Evolutionary conservation across 2,329 filamentous ascomycete genomes (phyloP).

Genomic region (Ilyonectria destructans): DNA sequence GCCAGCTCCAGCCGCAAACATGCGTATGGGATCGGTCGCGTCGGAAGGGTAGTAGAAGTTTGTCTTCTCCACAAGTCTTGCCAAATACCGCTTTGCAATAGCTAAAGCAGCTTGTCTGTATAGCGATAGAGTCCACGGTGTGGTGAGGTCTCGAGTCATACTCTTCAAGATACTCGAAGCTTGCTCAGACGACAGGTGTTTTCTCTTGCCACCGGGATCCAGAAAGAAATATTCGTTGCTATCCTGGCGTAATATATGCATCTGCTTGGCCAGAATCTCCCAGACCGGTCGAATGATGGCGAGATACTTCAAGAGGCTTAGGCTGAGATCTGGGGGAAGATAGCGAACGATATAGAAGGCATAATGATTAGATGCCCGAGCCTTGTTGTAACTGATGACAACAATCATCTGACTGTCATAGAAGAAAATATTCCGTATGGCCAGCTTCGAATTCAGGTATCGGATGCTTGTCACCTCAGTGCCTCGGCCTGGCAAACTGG

Average conservation of each 20-base stretch:
- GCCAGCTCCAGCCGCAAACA: not conserved
- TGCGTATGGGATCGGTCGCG: not conserved
- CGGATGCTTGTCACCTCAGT: conserved; percentile 8
- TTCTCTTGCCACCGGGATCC: not conserved
- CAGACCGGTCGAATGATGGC: not conserved
- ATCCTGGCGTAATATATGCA: not conserved
- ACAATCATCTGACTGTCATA: conserved; percentile 1
- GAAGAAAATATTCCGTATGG: conserved; percentile 15
- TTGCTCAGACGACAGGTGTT: not conserved
- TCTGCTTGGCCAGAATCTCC: conserved; percentile 1
- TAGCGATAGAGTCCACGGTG: not conserved
- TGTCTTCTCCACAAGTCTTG: not conserved
- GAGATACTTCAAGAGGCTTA: conserved; percentile 6
- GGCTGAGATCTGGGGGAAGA: not conserved
- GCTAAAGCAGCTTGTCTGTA: not conserved
- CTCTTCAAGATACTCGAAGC: not conserved
- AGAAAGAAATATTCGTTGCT: not conserved
- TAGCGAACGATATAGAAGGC: conserved; percentile 17
- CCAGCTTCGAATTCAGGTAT: conserved; percentile 6
- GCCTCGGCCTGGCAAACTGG: not conserved
- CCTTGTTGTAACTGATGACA: conserved; percentile 13
- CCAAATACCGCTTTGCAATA: conserved; percentile 13
- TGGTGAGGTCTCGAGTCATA: not conserved
- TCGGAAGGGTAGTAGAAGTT: conserved; percentile 7
- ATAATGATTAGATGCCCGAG: conserved; percentile 15